These are phyloP conservation scores for Backusella sp. DNA, from an alignment of 192 early-diverging fungal species.

Conservation along the genomic window DNA sequence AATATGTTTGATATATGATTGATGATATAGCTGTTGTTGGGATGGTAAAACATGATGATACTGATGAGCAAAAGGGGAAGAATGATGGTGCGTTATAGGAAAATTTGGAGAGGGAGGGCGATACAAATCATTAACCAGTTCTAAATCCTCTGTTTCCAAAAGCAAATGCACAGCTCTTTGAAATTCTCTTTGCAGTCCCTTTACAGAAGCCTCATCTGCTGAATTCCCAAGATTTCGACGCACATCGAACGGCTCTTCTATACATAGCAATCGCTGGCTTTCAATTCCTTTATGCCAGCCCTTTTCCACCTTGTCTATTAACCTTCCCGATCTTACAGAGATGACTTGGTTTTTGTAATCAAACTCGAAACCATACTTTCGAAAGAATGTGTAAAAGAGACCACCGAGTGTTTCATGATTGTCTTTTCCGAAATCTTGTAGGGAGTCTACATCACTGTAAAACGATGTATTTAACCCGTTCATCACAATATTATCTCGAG, in stretches of 20 bases:
- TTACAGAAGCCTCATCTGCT: slow-evolving; percentile 74
- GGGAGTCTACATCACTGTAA: slow-evolving; percentile 61
- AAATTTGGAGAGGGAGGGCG: neutral
- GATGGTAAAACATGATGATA: neutral
- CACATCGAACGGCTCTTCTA: slow-evolving; percentile 92
- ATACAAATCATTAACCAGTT: slow-evolving; percentile 17
- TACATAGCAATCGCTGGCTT: slow-evolving; percentile 68
- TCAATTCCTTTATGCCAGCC: slow-evolving; percentile 80
- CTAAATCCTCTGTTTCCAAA: slow-evolving; percentile 3
- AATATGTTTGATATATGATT: neutral
- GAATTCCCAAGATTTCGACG: slow-evolving; percentile 90
- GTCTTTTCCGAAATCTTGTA: slow-evolving; percentile 63
- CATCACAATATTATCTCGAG: slow-evolving; percentile 55
- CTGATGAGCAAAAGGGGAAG: neutral
- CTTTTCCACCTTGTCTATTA: slow-evolving; percentile 81
- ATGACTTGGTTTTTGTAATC: slow-evolving; percentile 79
- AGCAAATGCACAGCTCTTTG: slow-evolving; percentile 57
- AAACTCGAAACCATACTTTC: slow-evolving; percentile 78
- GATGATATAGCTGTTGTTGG: neutral
- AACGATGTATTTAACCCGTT: slow-evolving; percentile 71
- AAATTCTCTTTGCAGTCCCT: slow-evolving; percentile 82
- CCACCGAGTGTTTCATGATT: slow-evolving; percentile 80
- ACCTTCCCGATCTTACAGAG: slow-evolving; percentile 75
- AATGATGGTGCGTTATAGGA: neutral
- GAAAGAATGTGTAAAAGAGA: slow-evolving; percentile 85